Evolutionary conservation across 2,329 filamentous ascomycete species (phyloP).

Genomic region (Fusarium annulatum): DNA sequence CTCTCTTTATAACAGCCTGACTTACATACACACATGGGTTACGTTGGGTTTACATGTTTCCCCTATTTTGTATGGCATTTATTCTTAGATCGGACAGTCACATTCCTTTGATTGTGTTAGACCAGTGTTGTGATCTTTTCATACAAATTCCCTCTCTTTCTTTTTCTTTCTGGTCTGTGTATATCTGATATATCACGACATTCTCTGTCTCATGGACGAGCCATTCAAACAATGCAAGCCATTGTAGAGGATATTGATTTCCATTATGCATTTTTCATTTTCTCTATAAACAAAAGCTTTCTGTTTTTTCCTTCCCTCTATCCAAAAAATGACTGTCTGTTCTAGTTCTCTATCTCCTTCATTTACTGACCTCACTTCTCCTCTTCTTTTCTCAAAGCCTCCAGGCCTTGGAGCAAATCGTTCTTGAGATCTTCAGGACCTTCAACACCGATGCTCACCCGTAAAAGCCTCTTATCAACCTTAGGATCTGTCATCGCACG

Average conservation of each 20-base stretch:
- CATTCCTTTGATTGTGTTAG: constrained; percentile 15
- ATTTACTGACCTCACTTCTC: neutral
- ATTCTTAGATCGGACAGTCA: neutral
- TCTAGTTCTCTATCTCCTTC: neutral
- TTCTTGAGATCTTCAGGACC: constrained; percentile 83
- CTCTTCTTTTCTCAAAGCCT: constrained; percentile 56
- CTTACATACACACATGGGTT: neutral
- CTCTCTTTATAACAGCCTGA: neutral
- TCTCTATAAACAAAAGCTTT: neutral
- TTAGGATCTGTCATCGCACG: constrained; percentile 83
- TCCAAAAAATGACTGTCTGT: neutral
- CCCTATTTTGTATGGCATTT: neutral
- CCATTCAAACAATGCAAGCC: constrained; percentile 1
- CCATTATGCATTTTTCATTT: constrained; percentile 4
- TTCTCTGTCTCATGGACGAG: neutral
- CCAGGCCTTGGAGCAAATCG: constrained; percentile 77
- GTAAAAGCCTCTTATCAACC: constrained; percentile 78
- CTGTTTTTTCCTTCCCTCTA: neutral
- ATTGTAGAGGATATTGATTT: neutral
- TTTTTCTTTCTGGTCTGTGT: neutral
- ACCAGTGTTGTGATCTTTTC: constrained; percentile 5
- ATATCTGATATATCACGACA: neutral
- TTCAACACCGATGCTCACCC: constrained; percentile 90
- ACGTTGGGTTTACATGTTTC: neutral
- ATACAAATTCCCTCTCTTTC: neutral